phyloP scores from a whole-genome alignment of 768 basidiomycete species.

The Lactifluus piperatus region DNA sequence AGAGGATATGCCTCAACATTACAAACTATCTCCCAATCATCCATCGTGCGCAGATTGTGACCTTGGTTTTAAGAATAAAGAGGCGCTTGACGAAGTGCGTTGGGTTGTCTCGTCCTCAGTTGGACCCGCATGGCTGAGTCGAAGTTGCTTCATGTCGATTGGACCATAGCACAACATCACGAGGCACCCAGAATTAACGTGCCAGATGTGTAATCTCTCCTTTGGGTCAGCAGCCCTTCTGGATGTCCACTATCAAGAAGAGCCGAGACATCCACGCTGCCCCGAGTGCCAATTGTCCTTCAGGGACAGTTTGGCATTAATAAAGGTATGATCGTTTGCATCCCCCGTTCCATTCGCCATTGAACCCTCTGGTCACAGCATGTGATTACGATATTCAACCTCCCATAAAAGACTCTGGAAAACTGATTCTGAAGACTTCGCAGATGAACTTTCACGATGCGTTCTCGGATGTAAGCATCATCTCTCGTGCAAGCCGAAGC shows the following conservation, averaged over 20 bases:
- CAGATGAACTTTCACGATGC: slow-evolving; percentile 13
- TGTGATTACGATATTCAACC: slow-evolving; percentile 18
- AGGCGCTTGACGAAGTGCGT: slow-evolving; percentile 11
- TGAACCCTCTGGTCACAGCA: slow-evolving; percentile 12
- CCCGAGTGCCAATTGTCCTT: slow-evolving; percentile 36
- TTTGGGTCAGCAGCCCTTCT: slow-evolving; percentile 13
- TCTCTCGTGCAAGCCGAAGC: slow-evolving; percentile 9
- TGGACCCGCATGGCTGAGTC: neutral
- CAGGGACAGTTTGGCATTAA: slow-evolving; percentile 30
- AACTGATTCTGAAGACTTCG: slow-evolving; percentile 15
- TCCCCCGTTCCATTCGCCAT: neutral
- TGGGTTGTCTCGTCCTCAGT: neutral
- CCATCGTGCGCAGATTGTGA: slow-evolving; percentile 13
- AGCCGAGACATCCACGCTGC: slow-evolving; percentile 40
- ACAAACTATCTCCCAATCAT: slow-evolving; percentile 11
- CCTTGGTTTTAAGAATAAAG: slow-evolving; percentile 15
- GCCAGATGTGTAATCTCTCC: slow-evolving; percentile 7
- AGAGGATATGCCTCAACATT: slow-evolving; percentile 16
- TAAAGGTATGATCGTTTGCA: slow-evolving; percentile 26
- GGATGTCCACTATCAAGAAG: slow-evolving; percentile 21
- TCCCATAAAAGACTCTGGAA: slow-evolving; percentile 16
- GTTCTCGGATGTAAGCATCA: slow-evolving; percentile 1
- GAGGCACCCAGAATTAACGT: slow-evolving; percentile 11
- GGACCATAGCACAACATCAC: slow-evolving; percentile 5
- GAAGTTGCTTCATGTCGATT: neutral